phyloP scores from a whole-genome alignment of 1,284 basidiomycete genomes.

The Fistulina hepatica region DNA sequence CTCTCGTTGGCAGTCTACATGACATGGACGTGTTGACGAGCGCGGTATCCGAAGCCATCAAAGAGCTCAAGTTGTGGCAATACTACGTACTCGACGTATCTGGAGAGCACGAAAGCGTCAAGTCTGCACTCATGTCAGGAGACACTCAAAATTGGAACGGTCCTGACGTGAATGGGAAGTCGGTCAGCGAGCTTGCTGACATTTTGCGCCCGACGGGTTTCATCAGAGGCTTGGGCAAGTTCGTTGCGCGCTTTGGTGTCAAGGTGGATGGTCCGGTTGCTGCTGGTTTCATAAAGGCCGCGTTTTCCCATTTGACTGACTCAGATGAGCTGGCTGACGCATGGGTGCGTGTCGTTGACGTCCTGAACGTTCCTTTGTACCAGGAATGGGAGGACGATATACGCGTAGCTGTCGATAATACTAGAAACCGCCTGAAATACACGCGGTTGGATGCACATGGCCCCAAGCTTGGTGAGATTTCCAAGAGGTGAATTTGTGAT shows the following conservation, averaged over 20 bases:
- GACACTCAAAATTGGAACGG: conserved; percentile 46
- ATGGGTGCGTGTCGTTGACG: conserved; percentile 73
- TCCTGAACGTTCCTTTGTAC: conserved; percentile 82
- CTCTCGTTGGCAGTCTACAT: conserved; percentile 43
- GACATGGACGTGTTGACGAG: conserved; percentile 62
- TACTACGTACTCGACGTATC: conserved; percentile 80
- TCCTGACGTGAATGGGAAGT: conserved; percentile 43
- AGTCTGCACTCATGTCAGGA: conserved; percentile 35
- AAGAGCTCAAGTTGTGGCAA: conserved; percentile 73
- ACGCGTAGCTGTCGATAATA: conserved; percentile 60
- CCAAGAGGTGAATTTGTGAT: conserved; percentile 44
- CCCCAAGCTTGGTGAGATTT: conserved; percentile 77
- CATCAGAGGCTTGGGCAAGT: conserved; percentile 47
- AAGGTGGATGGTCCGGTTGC: conserved; percentile 49
- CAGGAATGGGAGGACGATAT: conserved; percentile 77
- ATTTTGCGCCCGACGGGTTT: conserved; percentile 44
- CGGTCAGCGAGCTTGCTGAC: conserved; percentile 57
- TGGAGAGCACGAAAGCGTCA: conserved; percentile 45
- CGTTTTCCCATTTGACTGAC: conserved; percentile 45
- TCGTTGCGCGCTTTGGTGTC: conserved; percentile 59
- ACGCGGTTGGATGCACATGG: conserved; percentile 74
- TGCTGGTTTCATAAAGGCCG: conserved; percentile 63
- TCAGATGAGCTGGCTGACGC: conserved; percentile 47
- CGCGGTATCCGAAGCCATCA: conserved; percentile 53
- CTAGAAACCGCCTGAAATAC: conserved; percentile 71